These are phyloP conservation scores for Alternaria triticimaculans DNA, from an alignment of 2,329 filamentous ascomycete species.

Conservation along the genomic window DNA sequence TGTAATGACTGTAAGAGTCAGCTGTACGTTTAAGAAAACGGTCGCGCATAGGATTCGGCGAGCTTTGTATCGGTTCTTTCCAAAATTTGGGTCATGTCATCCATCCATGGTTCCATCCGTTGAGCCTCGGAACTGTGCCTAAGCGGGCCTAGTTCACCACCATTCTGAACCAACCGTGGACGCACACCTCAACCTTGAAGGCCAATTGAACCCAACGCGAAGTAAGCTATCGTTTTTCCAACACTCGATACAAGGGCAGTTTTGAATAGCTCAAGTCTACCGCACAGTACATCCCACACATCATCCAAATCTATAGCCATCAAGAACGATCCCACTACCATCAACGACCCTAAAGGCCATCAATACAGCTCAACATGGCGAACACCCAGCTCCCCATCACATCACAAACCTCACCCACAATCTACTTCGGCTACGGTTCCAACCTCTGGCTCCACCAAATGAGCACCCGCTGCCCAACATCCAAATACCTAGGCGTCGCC, in stretches of 20 bases:
- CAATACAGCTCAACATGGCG: conserved; percentile 11
- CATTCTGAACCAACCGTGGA: background rate
- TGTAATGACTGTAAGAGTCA: background rate
- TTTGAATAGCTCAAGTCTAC: background rate
- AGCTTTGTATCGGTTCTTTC: background rate
- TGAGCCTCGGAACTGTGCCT: background rate
- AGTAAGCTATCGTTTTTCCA: background rate
- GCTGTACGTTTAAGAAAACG: background rate
- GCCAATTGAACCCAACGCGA: background rate
- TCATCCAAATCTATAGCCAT: background rate
- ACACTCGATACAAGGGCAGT: background rate
- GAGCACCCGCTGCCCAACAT: conserved; percentile 64
- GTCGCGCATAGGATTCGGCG: background rate
- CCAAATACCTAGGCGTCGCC: conserved; percentile 64
- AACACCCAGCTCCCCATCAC: background rate
- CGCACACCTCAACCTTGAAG: background rate
- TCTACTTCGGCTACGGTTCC: conserved; percentile 75
- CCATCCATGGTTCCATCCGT: background rate
- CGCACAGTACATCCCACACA: background rate
- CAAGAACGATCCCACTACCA: background rate
- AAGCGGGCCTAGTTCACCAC: background rate
- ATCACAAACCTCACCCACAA: conserved; percentile 27
- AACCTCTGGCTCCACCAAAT: conserved; percentile 74
- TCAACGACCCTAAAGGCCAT: background rate
- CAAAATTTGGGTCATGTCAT: conserved; percentile 2